Conservation (phyloP, 306 rosid species). For the Pyrus communis region DNA sequence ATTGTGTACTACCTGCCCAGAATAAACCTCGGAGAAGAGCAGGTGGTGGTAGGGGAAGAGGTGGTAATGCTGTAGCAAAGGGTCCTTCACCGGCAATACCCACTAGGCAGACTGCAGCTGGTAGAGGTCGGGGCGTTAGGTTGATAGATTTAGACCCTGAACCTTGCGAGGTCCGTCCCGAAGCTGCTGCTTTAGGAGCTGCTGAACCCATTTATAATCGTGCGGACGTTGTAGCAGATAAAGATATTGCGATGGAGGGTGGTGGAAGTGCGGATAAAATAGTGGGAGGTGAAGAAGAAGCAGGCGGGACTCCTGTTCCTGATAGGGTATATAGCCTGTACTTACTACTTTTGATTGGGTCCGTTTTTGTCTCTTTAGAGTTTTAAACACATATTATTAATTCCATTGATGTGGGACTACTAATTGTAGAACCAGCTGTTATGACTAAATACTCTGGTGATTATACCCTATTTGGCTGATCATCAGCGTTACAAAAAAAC, state of each 20-base stretch:
- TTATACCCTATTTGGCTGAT: background rate
- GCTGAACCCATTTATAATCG: conserved; percentile 51
- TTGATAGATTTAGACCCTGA: conserved; percentile 73
- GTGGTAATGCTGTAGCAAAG: conserved; percentile 77
- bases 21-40: conserved; percentile 70
- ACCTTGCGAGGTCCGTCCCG: conserved; percentile 63
- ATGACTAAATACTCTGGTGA: background rate
- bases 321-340: conserved; percentile 57
- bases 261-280: conserved; percentile 81
- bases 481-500: background rate
- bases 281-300: conserved; percentile 66
- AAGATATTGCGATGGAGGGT: conserved; percentile 69
- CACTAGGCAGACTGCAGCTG: conserved; percentile 76
- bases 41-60: conserved; percentile 84
- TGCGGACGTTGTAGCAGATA: conserved; percentile 59
- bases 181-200: conserved; percentile 54
- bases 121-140: conserved; percentile 91
- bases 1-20: conserved; percentile 55
- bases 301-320: conserved; percentile 71
- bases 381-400: background rate
- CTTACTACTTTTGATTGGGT: conserved; percentile 7
- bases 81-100: conserved; percentile 72
- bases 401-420: conserved; percentile 13
- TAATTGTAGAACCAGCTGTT: background rate
- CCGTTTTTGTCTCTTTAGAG: conserved; percentile 14